A percentile compares a stretch with the other conserved stretches of the same genome.
Conservation (phyloP, 2,329 filamentous ascomycete species). For the Paracamarosporium sp. region DNA sequence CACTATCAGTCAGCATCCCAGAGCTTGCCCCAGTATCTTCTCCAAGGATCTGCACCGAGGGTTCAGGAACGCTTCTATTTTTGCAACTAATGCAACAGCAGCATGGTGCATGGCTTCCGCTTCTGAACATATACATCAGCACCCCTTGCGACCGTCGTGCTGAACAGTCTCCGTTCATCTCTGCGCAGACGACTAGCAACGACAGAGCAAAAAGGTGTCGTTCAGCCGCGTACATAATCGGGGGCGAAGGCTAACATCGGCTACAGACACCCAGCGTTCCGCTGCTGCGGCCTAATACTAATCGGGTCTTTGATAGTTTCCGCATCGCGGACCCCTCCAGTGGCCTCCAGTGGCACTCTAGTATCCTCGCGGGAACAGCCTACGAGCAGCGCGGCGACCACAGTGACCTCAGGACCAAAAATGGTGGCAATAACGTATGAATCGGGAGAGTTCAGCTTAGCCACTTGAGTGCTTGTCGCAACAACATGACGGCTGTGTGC, state of each 20-base stretch:
- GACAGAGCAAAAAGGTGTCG: not conserved
- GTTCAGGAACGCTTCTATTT: conserved; percentile 34
- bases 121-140: conserved; percentile 27
- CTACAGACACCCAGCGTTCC: conserved; percentile 22
- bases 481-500: conserved; percentile 24
- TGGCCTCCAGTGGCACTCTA: conserved; percentile 24
- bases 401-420: conserved; percentile 22
- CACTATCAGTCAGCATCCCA: conserved; percentile 25
- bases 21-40: conserved; percentile 10
- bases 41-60: conserved; percentile 17
- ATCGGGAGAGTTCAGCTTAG: conserved; percentile 36
- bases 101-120: conserved; percentile 7
- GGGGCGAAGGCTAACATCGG: conserved; percentile 25
- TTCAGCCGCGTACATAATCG: not conserved
- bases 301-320: conserved; percentile 45
- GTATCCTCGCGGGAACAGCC: conserved; percentile 31
- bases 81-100: conserved; percentile 20
- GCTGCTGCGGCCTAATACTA: conserved; percentile 36
- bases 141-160: conserved; percentile 17
- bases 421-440: conserved; percentile 34
- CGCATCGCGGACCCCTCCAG: conserved; percentile 35
- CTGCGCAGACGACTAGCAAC: not conserved
- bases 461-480: conserved; percentile 23
- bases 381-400: conserved; percentile 24
- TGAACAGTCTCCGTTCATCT: not conserved